Evolutionary conservation across 2,329 filamentous ascomycete species (phyloP), one percentile per base, ranked within the genome.

Genomic region (Colletotrichum falcatum): DNA sequence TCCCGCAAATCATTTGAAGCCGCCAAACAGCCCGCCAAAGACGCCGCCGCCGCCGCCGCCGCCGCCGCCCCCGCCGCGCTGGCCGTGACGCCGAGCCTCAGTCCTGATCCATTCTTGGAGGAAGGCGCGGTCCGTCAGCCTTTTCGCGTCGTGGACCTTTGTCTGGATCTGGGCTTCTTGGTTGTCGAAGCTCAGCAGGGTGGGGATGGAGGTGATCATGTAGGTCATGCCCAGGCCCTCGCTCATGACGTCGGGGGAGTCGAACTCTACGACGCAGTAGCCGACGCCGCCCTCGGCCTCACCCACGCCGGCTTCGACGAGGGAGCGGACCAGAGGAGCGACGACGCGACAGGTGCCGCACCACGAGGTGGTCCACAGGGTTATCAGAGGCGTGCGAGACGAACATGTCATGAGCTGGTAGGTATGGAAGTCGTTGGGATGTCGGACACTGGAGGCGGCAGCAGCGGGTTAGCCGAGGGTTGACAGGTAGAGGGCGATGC

Each of bases 331-430:
- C 14, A 89, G 77, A 5, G 88, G 88, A 5, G 80, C 79, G 30
- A 90, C 82, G 39, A 78, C 77, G 55, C 81, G 82, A 77, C 88
- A 90, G 20, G 87, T 86, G 5, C 83, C 78, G 77, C 88, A 90
- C 80, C 84, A 90, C 9, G 86, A 86, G 0, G 88, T 83, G 0
- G 87, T 89, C 88, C 88, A 91, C 49, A 90, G 80, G 1, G 88
- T 89, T 65, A 90, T 76, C n/a, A 90, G 84, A 2, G 88, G 88
- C 3, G 79, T 84, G 53, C 85, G 82, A 7, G 87, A 81, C 7
- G 87, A 86, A 2, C 85, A 83, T 3, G 86, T 87, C 61, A 88
- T 81, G n/a, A 86, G 81, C 66, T 88, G 82, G 78, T 89, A 86
- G 23, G 84, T 87, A 75, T 85, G 78, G 77, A 90, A 85, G 72